Evolutionary conservation across 2,329 filamentous ascomycete species (phyloP), one percentile per base, ranked within the genome.

Genomic region (Colletotrichum melonis): DNA sequence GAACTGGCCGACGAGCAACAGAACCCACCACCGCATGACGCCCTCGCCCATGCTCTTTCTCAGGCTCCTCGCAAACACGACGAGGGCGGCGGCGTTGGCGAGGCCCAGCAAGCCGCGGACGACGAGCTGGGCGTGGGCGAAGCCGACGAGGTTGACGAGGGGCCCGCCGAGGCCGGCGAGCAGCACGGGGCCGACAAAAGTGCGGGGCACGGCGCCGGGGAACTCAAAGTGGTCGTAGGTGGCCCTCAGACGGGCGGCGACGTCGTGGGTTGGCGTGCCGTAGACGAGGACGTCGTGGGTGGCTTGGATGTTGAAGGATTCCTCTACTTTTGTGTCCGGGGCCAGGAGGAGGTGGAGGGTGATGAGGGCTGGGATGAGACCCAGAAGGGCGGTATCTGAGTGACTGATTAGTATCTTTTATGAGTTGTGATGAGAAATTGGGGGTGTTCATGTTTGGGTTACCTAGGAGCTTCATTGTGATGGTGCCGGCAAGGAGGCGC

Each of bases 241-340:
- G 4, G 86, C 80, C 19, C 86, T 87, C 19, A 97, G 84, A 52
- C 86, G 88, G 14, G 86, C 81, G 64, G 85, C 79, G 19, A 88
- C 81, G 76, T 92, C 86, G 24, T 83, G 80, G 1, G 86, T 88
- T 0, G 94, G 94, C 1, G 94, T 91, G 28, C 95, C 95, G 81
- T 97, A 95, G 49, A 90, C 89, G 73, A 98, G 83, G 46, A 99
- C 93, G 81, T 99, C 97, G 82, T 98, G 97, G 3, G 92, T 90
- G 6, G 97, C 97, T 82, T 99, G 97, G 72, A 98, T 91, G 82
- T 98, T 98, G 89, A 99, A 98, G 0, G 96, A 98, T 83, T 99
- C 97, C 82, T 99, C 97, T 73, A 99, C 97, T 83, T 99, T 99
- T 70, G 95, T 98, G 85, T 97, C 96, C 1, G 97, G 97, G 12